Conservation (phyloP, 148 eudicot genomes). For the Camellia sinensis region DNA sequence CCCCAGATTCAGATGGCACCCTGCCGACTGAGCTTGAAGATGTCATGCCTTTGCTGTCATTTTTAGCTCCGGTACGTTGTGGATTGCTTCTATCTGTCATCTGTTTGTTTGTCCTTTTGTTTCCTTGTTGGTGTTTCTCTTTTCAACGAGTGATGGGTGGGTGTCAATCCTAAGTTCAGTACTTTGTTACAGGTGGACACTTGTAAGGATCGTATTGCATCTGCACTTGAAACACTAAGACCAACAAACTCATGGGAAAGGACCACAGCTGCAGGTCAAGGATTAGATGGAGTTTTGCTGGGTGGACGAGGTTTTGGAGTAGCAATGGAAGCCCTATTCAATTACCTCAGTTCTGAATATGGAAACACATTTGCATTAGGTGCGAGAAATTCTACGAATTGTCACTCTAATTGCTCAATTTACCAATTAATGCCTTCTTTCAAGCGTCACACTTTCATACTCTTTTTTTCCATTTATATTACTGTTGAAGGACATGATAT, state of each 20-base stretch:
- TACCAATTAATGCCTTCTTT: background rate
- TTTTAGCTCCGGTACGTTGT: constrained; percentile 89
- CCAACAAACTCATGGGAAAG: constrained; percentile 97
- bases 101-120: background rate
- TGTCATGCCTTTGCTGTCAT: constrained; percentile 88
- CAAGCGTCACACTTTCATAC: background rate
- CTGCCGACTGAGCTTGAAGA: constrained; percentile 77
- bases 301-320: constrained; percentile 99
- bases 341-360: constrained; percentile 90
- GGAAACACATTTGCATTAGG: constrained; percentile 95
- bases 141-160: constrained; percentile 6
- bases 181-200: constrained; percentile 70
- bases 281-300: constrained; percentile 73
- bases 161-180: constrained; percentile 8
- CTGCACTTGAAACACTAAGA: constrained; percentile 93
- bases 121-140: background rate
- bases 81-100: constrained; percentile 1
- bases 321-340: constrained; percentile 89
- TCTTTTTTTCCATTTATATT: background rate
- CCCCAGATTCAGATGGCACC: constrained; percentile 63
- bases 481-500: constrained; percentile 3
- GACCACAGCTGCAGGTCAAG: constrained; percentile 79
- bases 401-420: background rate
- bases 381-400: constrained; percentile 22
- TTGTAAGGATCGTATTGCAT: constrained; percentile 87